phyloP scores from a whole-genome alignment of 2,329 filamentous ascomycete species.

The Penicillium italicum region DNA sequence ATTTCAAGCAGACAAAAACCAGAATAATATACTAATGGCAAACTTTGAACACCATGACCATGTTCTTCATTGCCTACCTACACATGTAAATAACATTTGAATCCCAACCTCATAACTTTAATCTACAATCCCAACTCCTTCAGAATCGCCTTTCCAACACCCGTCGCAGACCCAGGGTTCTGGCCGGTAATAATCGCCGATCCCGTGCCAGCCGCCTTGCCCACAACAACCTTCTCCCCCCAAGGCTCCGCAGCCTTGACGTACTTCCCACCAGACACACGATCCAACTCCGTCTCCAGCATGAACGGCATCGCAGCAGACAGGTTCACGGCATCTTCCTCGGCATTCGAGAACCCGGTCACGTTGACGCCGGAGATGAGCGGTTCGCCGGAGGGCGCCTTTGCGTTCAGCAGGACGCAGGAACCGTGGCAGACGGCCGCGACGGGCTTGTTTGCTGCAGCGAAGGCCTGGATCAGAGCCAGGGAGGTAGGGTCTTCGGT shows the following conservation, averaged over 20 bases:
- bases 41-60: background rate
- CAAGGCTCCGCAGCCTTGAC: conserved; percentile 47
- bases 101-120: no score
- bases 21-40: background rate
- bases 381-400: conserved; percentile 41
- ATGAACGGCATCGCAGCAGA: conserved; percentile 46
- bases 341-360: conserved; percentile 49
- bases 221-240: conserved; percentile 44
- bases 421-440: conserved; percentile 51
- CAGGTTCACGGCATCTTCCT: conserved; percentile 45
- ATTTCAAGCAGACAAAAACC: background rate
- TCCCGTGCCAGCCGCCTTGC: conserved; percentile 24
- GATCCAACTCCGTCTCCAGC: conserved; percentile 45
- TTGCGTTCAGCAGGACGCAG: conserved; percentile 45
- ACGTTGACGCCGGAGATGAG: conserved; percentile 42
- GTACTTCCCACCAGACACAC: conserved; percentile 42
- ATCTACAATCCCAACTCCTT: conserved; percentile 31
- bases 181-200: conserved; percentile 48
- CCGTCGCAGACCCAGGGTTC: conserved; percentile 46
- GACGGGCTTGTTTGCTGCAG: conserved; percentile 48
- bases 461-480: conserved; percentile 48
- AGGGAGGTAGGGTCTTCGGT: conserved; percentile 42
- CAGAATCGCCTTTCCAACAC: conserved; percentile 44
- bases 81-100: no score
- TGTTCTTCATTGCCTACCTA: no score